phyloP scores from a whole-genome alignment of 1,139 yeast species.

The Yamadazyma conglobata region DNA sequence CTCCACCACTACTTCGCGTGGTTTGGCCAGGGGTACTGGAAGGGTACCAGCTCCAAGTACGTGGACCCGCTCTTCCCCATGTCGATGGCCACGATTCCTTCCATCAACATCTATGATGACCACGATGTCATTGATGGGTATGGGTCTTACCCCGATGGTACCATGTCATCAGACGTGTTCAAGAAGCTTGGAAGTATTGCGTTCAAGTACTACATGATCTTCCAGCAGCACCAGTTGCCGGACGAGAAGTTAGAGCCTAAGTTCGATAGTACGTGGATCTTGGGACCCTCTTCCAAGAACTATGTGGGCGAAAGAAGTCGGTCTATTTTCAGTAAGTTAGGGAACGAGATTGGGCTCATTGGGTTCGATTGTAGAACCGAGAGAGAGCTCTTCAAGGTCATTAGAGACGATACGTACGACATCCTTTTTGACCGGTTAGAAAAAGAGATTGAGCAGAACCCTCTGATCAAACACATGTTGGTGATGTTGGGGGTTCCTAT shows the following conservation, averaged over 20 bases:
- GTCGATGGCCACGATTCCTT: constrained; percentile 80
- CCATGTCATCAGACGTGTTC: constrained; percentile 72
- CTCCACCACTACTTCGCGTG: constrained; percentile 73
- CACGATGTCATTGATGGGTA: constrained; percentile 95
- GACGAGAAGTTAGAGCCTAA: constrained; percentile 32
- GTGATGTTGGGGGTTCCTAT: constrained; percentile 92
- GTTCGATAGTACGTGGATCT: constrained; percentile 58
- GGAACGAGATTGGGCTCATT: constrained; percentile 63
- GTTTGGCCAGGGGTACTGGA: constrained; percentile 90
- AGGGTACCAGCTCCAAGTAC: constrained; percentile 62
- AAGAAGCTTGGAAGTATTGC: constrained; percentile 72
- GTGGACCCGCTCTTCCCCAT: constrained; percentile 66
- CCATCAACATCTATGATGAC: constrained; percentile 80
- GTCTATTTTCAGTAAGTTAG: constrained; percentile 69
- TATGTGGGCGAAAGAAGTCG: constrained; percentile 73
- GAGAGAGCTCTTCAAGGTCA: constrained; percentile 59
- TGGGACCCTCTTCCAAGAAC: constrained; percentile 30
- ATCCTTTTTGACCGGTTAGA: constrained; percentile 57
- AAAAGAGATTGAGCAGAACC: constrained; percentile 46
- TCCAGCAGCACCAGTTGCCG: constrained; percentile 76
- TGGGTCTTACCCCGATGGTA: constrained; percentile 76
- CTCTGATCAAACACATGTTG: constrained; percentile 67
- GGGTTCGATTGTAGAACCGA: constrained; percentile 95
- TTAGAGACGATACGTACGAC: constrained; percentile 55
- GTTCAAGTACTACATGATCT: constrained; percentile 80